Evolutionary conservation across 345 rosid genomes (phyloP).

Genomic region (Salix arbutifolia): DNA sequence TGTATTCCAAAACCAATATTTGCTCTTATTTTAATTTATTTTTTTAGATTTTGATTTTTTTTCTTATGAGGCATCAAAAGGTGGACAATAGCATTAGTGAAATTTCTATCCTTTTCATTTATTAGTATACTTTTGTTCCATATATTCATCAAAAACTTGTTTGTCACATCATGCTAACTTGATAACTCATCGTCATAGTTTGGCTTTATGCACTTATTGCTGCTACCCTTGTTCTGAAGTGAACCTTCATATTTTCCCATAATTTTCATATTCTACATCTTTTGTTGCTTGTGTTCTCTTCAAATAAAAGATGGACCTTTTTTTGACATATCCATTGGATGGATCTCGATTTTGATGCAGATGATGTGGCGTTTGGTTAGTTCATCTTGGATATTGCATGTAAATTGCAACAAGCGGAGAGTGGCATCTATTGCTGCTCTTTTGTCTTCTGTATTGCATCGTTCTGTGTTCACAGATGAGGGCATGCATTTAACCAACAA

Average conservation of each 20-base stretch:
- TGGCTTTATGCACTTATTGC: background rate
- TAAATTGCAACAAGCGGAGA: conserved; percentile 82
- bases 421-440: conserved; percentile 90
- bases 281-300: background rate
- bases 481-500: conserved; percentile 58
- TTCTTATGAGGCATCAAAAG: no score
- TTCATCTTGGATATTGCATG: conserved; percentile 87
- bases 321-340: background rate
- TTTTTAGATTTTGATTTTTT: no score
- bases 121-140: no score
- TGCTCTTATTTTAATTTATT: no score
- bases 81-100: no score
- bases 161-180: no score
- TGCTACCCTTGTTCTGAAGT: no score
- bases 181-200: background rate
- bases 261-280: background rate
- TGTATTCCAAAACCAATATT: no score
- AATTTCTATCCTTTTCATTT: no score
- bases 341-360: conserved; percentile 33
- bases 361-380: conserved; percentile 85
- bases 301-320: background rate
- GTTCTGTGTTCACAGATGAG: conserved; percentile 58
- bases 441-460: conserved; percentile 77
- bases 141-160: no score
- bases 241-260: background rate